A percentile compares a stretch with the other conserved stretches of the same genome.
Conservation (phyloP, 495 filamentous ascomycete species). For the Hyaloscypha variabilis region DNA sequence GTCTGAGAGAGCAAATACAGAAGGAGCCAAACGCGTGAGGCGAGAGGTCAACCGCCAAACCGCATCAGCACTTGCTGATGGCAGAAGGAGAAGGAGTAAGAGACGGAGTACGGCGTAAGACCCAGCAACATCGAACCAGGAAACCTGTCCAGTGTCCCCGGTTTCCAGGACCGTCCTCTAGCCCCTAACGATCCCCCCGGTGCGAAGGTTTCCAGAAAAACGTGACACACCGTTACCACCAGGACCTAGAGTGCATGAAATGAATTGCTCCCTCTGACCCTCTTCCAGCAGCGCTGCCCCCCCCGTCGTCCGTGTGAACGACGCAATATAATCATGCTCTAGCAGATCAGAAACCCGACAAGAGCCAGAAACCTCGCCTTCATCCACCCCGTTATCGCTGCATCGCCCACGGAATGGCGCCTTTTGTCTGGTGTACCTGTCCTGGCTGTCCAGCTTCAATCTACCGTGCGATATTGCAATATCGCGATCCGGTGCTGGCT, state of each 20-base stretch:
- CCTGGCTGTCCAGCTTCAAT: background rate
- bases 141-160: no score
- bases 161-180: no score
- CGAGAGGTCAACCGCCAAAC: background rate
- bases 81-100: background rate
- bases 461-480: conserved; percentile 4
- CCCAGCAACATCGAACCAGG: no score
- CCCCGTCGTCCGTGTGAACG: background rate
- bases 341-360: background rate
- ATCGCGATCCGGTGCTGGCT: background rate
- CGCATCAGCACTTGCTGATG: background rate
- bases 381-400: background rate
- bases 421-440: background rate
- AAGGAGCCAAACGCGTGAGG: background rate
- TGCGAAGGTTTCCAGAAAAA: background rate
- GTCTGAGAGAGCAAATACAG: background rate
- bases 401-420: background rate
- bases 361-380: background rate
- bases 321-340: background rate
- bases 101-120: background rate
- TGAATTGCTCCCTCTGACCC: background rate
- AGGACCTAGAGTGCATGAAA: background rate
- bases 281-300: background rate
- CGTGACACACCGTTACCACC: background rate
- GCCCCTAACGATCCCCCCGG: background rate